Base-by-base conservation (phyloP, 2,329 filamentous ascomycete species). In the Huntiella decipiens region DNA sequence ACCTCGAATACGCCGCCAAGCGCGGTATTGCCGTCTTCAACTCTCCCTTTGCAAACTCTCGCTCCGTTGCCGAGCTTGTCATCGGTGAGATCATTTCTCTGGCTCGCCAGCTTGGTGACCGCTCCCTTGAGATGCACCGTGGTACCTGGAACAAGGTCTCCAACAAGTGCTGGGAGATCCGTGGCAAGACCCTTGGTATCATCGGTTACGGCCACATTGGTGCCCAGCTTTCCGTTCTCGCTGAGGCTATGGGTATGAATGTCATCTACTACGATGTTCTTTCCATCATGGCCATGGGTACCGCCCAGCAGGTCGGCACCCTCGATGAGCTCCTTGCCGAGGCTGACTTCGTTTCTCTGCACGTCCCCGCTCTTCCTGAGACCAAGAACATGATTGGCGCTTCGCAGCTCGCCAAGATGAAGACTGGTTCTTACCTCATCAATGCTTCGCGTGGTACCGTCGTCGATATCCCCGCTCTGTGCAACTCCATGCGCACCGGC, bases 131-230 rank as follows among this genome's bases (percentile, higher is more conserved):
- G 66, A 77, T 98, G 73, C 91, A 98, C 68, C 74, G 74, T 48
- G 91, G 91, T 48, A 85, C 77, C 38, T 98, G 91, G 91, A 96
- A 96, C 64, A 98, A 98, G 68, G 87, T 96, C 57, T 94, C 86
- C 67, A 73, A 74, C 56, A 87, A 82, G 58, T 98, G 91, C 72
- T 96, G 91, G 91, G 91, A 98, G 62, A 86, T 96, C 56, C 79
- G 91, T 56, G 91, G 91, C 60, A 98, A 98, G 71, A 96, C 88
- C 38, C 71, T 98, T 45, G 76, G 83, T 51, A 96, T 98, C 56
- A 77, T 98, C 53, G 91, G 91, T 28, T 98, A 98, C 58, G 91
- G 91, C 51, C 91, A 98, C 60, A 96, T 98, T 59, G 91, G 91
- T 51, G 87, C 85, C 44, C 91, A 98, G 63, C 67, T 98, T 52